phyloP scores from a whole-genome alignment of 148 eudicot species.

The Heliosperma pusillum region DNA sequence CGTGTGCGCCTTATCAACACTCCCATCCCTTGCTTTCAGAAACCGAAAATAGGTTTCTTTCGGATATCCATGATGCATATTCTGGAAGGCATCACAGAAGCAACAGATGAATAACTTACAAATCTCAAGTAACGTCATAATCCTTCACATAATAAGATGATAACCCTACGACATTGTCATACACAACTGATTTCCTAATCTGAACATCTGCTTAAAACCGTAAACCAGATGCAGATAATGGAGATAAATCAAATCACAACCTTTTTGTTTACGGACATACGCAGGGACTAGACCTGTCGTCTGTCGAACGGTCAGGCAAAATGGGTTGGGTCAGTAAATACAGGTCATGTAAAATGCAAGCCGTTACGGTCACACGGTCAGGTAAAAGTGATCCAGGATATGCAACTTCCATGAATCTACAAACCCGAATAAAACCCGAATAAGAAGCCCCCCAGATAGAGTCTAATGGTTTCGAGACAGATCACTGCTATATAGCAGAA shows the following conservation, averaged over 20 bases:
- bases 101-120: slow-evolving; percentile 1
- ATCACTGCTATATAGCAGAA: background rate
- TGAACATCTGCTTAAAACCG: background rate
- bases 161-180: background rate
- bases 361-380: too few relatives aligned
- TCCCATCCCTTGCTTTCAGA: slow-evolving; percentile 88
- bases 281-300: background rate
- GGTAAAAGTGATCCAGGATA: background rate
- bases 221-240: background rate
- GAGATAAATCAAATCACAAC: background rate
- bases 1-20: slow-evolving; percentile 67
- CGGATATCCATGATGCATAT: slow-evolving; percentile 67
- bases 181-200: background rate
- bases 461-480: slow-evolving; percentile 12
- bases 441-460: slow-evolving; percentile 7
- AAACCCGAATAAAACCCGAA: background rate
- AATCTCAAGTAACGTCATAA: background rate
- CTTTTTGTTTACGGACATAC: too few relatives aligned
- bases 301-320: background rate
- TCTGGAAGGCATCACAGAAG: slow-evolving; percentile 42
- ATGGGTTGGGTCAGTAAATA: too few relatives aligned
- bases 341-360: too few relatives aligned
- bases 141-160: background rate
- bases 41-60: slow-evolving; percentile 56
- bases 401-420: background rate